A percentile compares a stretch with the other conserved stretches of the same genome.
Evolutionary conservation across 2,329 filamentous ascomycete species (phyloP).

Genomic region (Sporothrix brunneoviolacea): DNA sequence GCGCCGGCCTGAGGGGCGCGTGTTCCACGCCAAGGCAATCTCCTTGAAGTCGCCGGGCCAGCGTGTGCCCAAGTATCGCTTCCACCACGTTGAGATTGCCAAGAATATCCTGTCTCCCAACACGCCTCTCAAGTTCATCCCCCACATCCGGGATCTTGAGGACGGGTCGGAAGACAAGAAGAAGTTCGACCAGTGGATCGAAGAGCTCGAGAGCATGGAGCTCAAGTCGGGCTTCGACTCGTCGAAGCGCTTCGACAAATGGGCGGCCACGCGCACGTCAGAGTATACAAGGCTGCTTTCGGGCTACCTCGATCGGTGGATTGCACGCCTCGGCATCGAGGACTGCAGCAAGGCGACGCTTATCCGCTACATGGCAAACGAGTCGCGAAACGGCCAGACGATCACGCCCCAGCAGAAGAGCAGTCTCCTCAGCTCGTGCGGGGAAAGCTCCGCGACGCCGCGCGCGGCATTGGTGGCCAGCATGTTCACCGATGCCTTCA

Average conservation of each 20-base stretch:
- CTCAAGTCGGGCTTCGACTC: slow-evolving; percentile 51
- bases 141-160: slow-evolving; percentile 51
- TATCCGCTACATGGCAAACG: slow-evolving; percentile 47
- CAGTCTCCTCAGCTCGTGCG: slow-evolving; percentile 43
- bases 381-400: slow-evolving; percentile 37
- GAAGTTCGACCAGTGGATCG: slow-evolving; percentile 49
- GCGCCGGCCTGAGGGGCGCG: slow-evolving; percentile 10
- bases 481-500: slow-evolving; percentile 51
- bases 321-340: slow-evolving; percentile 42
- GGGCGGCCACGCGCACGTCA: slow-evolving; percentile 40
- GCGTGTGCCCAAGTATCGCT: slow-evolving; percentile 51
- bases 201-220: slow-evolving; percentile 52
- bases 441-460: slow-evolving; percentile 30
- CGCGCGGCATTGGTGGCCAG: slow-evolving; percentile 37
- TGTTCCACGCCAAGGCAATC: slow-evolving; percentile 26
- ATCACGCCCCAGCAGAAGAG: slow-evolving; percentile 50
- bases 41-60: slow-evolving; percentile 44
- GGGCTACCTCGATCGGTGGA: slow-evolving; percentile 49
- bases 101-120: slow-evolving; percentile 55
- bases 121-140: slow-evolving; percentile 54
- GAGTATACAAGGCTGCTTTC: slow-evolving; percentile 47
- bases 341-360: slow-evolving; percentile 46
- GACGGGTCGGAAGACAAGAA: slow-evolving; percentile 44
- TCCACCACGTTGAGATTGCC: slow-evolving; percentile 53
- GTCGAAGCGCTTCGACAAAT: slow-evolving; percentile 45